These are phyloP conservation scores for Sarocladium brachiariae DNA, from an alignment of 2,329 filamentous ascomycete species.

Conservation along the genomic window DNA sequence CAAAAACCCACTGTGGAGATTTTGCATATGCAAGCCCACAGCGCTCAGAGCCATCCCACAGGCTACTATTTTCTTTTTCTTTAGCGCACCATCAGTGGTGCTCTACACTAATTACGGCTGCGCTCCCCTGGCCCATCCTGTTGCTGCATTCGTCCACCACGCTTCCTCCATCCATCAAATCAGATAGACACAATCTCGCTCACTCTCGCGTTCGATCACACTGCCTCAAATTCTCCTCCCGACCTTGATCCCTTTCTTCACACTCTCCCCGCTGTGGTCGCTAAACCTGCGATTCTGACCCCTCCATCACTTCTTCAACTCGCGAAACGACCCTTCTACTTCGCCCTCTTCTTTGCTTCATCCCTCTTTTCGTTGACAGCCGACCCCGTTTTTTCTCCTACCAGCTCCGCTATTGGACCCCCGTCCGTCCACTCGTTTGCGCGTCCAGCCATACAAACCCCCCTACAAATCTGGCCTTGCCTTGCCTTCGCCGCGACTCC, in stretches of 20 bases:
- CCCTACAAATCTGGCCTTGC: conserved; percentile 23
- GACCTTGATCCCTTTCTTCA: not conserved
- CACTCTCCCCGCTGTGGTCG: conserved; percentile 4
- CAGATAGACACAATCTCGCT: conserved; percentile 1
- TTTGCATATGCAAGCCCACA: no score
- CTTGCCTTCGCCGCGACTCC: conserved; percentile 17
- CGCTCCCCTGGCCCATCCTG: not conserved
- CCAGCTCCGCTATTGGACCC: conserved; percentile 6
- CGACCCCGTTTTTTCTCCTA: conserved; percentile 12
- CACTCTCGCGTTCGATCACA: not conserved
- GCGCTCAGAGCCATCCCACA: no score
- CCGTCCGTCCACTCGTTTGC: conserved; percentile 33
- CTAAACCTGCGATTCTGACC: conserved; percentile 2
- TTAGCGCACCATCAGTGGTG: no score
- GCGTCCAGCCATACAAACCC: conserved; percentile 16
- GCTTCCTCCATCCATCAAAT: not conserved
- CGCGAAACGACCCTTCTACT: not conserved
- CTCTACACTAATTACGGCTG: no score
- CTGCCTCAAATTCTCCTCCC: not conserved
- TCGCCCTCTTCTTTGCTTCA: conserved; percentile 7
- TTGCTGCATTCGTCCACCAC: not conserved
- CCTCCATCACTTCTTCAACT: conserved; percentile 2
- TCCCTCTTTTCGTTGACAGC: not conserved
- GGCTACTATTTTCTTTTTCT: no score
- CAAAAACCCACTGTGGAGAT: no score